A percentile compares a stretch with the other conserved stretches of the same genome.
Evolutionary conservation across 768 basidiomycete species (phyloP).

Genomic region (Hebeloma cylindrosporum): DNA sequence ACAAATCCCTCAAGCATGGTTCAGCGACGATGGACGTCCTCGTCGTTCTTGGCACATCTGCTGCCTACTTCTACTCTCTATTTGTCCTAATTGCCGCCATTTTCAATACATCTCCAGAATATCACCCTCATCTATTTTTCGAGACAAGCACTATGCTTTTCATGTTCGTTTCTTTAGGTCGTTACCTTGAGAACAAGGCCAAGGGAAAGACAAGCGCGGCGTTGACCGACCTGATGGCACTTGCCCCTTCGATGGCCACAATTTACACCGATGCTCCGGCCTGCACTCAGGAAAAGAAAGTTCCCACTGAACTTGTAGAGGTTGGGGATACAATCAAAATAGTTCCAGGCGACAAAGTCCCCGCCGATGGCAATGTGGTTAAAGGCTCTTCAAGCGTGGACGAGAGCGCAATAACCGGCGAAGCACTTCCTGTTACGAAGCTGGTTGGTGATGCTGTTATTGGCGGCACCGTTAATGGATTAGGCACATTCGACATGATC

Average conservation of each 20-base stretch:
- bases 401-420: slow-evolving; percentile 96
- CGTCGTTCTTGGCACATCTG: slow-evolving; percentile 91
- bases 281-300: slow-evolving; percentile 83
- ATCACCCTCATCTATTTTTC: slow-evolving; percentile 88
- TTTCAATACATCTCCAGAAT: slow-evolving; percentile 63
- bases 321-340: slow-evolving; percentile 92
- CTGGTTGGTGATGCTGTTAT: slow-evolving; percentile 84
- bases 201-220: slow-evolving; percentile 98
- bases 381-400: slow-evolving; percentile 87
- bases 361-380: slow-evolving; percentile 91
- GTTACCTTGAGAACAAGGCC: slow-evolving; percentile 94
- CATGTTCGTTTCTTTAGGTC: slow-evolving; percentile 93
- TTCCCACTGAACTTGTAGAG: slow-evolving; percentile 93
- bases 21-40: slow-evolving; percentile 98
- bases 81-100: slow-evolving; percentile 64
- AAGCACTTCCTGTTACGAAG: slow-evolving; percentile 87
- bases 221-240: slow-evolving; percentile 93
- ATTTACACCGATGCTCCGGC: slow-evolving; percentile 87
- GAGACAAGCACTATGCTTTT: slow-evolving; percentile 99
- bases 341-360: slow-evolving; percentile 94
- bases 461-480: slow-evolving; percentile 94
- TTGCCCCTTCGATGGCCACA: slow-evolving; percentile 92
- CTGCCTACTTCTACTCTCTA: slow-evolving; percentile 91
- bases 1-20: slow-evolving; percentile 86
- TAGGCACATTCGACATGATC: slow-evolving; percentile 96